Conservation (phyloP, 2,329 filamentous ascomycete species). For the Corniculantispora saksenae region DNA sequence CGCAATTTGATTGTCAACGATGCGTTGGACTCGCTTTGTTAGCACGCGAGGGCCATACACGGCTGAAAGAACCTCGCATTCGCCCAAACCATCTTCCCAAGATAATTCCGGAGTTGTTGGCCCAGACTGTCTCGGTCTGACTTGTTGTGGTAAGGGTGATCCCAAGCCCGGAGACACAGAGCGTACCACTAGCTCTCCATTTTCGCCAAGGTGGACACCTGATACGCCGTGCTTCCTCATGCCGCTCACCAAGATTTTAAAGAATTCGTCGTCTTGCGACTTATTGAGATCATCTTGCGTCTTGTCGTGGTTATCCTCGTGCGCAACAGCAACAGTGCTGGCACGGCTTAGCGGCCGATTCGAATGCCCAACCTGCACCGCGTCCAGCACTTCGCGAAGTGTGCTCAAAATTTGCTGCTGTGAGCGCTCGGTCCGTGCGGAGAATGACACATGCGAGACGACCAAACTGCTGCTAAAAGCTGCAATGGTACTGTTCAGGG, state of each 20-base stretch:
- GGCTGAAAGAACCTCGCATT: not conserved
- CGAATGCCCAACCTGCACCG: not conserved
- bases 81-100: not conserved
- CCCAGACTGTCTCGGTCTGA: no score
- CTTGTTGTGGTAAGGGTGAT: no score
- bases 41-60: not conserved
- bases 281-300: no score
- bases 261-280: no score
- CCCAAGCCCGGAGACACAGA: no score
- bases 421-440: not conserved
- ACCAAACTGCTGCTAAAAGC: slow-evolving; percentile 1
- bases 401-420: not conserved
- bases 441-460: not conserved
- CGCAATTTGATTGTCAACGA: not conserved
- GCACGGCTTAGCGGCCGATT: not conserved
- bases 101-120: no score
- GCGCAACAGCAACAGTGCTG: not conserved
- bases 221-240: no score
- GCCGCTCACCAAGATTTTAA: no score
- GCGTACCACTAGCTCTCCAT: no score
- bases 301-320: no score
- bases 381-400: not conserved
- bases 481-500: not conserved
- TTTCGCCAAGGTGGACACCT: no score
- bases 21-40: not conserved